Conservation (phyloP, 2,329 filamentous ascomycete species). For the Penicillium sp. region DNA sequence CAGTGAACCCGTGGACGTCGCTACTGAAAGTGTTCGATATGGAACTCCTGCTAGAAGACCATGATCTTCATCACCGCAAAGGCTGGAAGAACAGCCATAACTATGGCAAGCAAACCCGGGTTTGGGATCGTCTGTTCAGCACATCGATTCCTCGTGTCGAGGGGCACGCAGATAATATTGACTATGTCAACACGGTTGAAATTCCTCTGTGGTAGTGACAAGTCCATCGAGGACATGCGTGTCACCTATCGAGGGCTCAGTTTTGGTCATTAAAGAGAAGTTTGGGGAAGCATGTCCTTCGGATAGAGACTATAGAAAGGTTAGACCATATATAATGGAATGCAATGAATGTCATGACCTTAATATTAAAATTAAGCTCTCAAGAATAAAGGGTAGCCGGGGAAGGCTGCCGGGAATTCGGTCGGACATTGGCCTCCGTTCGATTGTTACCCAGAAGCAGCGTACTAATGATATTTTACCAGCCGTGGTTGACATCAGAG, state of each 20-base stretch:
- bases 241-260: neutral
- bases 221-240: neutral
- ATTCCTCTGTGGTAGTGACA: conserved; percentile 9
- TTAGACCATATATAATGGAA: neutral
- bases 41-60: conserved; percentile 52
- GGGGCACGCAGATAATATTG: conserved; percentile 23
- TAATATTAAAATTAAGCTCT: neutral
- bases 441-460: no score
- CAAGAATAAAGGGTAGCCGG: neutral
- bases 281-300: neutral
- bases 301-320: neutral
- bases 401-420: no score
- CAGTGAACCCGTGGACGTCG: conserved; percentile 42
- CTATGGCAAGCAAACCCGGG: conserved; percentile 23
- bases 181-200: conserved; percentile 26
- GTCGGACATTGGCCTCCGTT: no score
- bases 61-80: conserved; percentile 47
- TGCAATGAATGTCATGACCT: neutral
- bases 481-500: no score
- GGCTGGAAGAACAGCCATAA: conserved; percentile 41
- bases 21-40: conserved; percentile 40
- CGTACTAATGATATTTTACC: no score
- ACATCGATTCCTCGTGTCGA: conserved; percentile 25
- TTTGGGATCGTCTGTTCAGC: conserved; percentile 27
- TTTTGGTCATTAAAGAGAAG: neutral